Evolutionary conservation across 1,139 yeast genomes (phyloP), one percentile per base, ranked within the genome.

Genomic region (Lodderomyces orthopsilosis): DNA sequence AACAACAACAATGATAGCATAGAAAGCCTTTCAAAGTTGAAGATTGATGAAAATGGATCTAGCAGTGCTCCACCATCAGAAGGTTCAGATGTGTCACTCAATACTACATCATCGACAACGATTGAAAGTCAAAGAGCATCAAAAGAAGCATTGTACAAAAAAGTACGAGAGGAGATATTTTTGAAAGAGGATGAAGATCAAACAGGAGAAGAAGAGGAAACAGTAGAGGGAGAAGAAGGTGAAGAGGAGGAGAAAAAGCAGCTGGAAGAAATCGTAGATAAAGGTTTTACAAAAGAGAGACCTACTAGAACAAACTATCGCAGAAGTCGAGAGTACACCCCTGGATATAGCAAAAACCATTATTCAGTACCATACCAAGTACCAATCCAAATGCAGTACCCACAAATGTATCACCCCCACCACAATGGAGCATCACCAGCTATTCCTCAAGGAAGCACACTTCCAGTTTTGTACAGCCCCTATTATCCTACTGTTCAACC

Each of bases 121-220:
- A 57, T 60, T 4, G 63, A 58, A 41, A 49, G 56, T 4, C 65
- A 60, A 37, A 40, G 65, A 40, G 62, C 61, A 1, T 53, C 61
- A 8, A 63, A 70, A 41, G 74, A 71, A 44, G 74, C 71, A 9
- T 60, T 68, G 18, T 74, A 75, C 51, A 65, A 65, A 52, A 66
- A 65, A 50, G 68, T 74, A 9, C 58, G 81, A 38, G 76, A 74
- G 24, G 61, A 74, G 42, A 75, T 75, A 9, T 75, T 75, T 54
- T 57, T 58, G 19, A 52, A 52, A 14, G 59, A 54, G 13, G 59
- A 56, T n/a, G 62, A 57, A 5, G 65, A 64, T 19, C 61, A 51
- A 2, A 59, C 54, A 1, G 66, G 57, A 6, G 61, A 55, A 4
- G 63, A 56, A 9, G 62, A 54, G 2, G 62, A 61, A 2, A 61